These are phyloP conservation scores for Cynanchum wilfordii DNA, from an alignment of 257 asterid genomes.

Conservation along the genomic window DNA sequence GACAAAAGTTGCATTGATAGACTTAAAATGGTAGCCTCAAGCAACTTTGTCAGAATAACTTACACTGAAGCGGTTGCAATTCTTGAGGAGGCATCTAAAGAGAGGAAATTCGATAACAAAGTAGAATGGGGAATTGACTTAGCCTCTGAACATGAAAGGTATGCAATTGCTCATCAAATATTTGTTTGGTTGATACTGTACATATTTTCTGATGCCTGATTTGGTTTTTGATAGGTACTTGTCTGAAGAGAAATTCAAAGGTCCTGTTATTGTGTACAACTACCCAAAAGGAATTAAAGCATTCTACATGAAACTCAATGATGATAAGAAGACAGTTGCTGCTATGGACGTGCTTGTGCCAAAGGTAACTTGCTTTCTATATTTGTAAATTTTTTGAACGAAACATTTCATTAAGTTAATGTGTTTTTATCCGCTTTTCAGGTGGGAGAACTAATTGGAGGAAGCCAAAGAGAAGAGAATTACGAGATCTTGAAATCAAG, in stretches of 20 bases:
- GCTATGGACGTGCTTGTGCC: slow-evolving; percentile 99
- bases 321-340: slow-evolving; percentile 89
- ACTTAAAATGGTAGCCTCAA: slow-evolving; percentile 70
- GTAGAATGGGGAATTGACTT: slow-evolving; percentile 98
- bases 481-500: slow-evolving; percentile 70
- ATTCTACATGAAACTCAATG: slow-evolving; percentile 95
- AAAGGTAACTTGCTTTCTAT: slow-evolving; percentile 36
- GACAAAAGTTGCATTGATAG: slow-evolving; percentile 69
- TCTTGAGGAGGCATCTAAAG: slow-evolving; percentile 73
- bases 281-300: slow-evolving; percentile 93
- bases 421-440: slow-evolving; percentile 15
- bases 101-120: slow-evolving; percentile 70
- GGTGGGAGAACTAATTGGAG: slow-evolving; percentile 99
- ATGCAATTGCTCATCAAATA: background rate
- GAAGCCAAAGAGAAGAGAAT: slow-evolving; percentile 98
- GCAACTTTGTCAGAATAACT: slow-evolving; percentile 61
- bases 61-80: slow-evolving; percentile 80
- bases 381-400: too few species aligned
- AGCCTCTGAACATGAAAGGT: slow-evolving; percentile 99
- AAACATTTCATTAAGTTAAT: background rate
- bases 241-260: slow-evolving; percentile 83
- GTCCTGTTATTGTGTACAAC: slow-evolving; percentile 93
- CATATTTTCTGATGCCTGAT: slow-evolving; percentile 9
- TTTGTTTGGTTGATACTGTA: background rate
- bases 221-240: slow-evolving; percentile 46